Conservation (phyloP, 169 alveolate species). For the Cystoisospora suis region DNA sequence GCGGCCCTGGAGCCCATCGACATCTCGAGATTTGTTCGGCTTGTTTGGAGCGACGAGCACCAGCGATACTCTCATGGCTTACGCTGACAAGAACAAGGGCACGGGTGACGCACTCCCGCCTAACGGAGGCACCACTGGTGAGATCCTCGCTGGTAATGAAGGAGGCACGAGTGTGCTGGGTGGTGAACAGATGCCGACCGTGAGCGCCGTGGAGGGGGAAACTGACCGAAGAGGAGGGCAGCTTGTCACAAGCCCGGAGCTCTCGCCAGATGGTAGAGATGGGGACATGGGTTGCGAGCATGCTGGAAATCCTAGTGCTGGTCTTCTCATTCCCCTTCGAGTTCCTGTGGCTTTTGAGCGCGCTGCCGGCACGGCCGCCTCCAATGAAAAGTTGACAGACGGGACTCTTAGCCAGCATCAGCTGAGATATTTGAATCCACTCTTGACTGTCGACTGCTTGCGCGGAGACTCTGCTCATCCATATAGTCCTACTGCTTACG, state of each 20-base stretch:
- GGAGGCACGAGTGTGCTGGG: too few relatives aligned
- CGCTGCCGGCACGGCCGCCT: not conserved
- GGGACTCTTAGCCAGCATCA: not conserved
- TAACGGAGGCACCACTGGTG: not conserved
- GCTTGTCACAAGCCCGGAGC: too few relatives aligned
- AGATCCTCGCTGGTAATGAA: too few relatives aligned
- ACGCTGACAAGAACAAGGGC: not conserved
- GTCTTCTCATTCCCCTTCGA: too few relatives aligned
- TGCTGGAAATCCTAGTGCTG: too few relatives aligned
- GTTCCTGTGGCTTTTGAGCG: not conserved
- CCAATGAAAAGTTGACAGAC: not conserved
- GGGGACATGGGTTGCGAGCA: too few relatives aligned
- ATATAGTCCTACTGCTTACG: not conserved
- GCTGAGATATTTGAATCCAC: not conserved
- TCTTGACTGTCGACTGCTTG: not conserved
- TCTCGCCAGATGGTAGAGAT: too few relatives aligned
- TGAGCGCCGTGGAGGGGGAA: too few relatives aligned
- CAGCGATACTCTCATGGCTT: not conserved
- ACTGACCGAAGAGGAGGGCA: too few relatives aligned
- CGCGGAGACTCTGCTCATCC: conserved; percentile 5
- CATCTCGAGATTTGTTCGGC: not conserved
- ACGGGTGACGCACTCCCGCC: not conserved
- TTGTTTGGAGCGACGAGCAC: not conserved
- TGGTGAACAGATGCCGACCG: too few relatives aligned
- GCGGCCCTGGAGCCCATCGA: not conserved